A percentile compares a stretch with the other conserved stretches of the same genome.
Evolutionary conservation across 2,329 filamentous ascomycete genomes (phyloP).

Genomic region (Alternaria triticina): DNA sequence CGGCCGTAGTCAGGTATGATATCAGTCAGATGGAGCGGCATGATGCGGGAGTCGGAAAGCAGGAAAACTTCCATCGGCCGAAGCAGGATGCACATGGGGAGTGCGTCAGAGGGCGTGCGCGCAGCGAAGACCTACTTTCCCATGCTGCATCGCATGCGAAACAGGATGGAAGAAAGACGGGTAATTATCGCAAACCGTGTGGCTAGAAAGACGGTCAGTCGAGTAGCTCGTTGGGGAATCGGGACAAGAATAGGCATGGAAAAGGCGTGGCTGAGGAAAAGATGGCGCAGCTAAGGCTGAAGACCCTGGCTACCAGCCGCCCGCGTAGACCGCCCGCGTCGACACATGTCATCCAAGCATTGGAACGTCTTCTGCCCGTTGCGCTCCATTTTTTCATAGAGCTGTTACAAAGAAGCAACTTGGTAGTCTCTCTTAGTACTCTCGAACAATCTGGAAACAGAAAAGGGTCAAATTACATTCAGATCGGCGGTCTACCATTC

Average conservation of each 20-base stretch:
- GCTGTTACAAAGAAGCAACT: background rate
- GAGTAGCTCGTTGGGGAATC: no score
- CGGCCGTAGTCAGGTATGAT: background rate
- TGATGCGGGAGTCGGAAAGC: background rate
- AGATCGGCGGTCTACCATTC: background rate
- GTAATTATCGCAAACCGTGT: background rate
- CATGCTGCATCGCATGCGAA: background rate
- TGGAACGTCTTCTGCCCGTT: background rate
- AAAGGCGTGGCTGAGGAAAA: conserved; percentile 9
- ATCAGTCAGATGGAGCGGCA: background rate
- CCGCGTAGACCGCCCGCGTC: conserved; percentile 3
- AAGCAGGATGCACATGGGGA: background rate
- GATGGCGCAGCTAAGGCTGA: conserved; percentile 14
- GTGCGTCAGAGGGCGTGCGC: background rate
- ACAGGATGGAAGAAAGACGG: background rate
- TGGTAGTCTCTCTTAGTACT: background rate
- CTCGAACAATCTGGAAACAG: background rate
- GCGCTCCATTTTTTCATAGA: background rate
- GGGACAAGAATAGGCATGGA: no score
- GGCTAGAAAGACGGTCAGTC: background rate
- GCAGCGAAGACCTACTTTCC: background rate
- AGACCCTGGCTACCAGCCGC: conserved; percentile 14
- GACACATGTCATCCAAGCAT: conserved; percentile 4
- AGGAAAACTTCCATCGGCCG: background rate
- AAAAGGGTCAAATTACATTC: background rate